Base-by-base conservation (phyloP, 768 basidiomycete genomes). In the Clathrus columnatus region DNA sequence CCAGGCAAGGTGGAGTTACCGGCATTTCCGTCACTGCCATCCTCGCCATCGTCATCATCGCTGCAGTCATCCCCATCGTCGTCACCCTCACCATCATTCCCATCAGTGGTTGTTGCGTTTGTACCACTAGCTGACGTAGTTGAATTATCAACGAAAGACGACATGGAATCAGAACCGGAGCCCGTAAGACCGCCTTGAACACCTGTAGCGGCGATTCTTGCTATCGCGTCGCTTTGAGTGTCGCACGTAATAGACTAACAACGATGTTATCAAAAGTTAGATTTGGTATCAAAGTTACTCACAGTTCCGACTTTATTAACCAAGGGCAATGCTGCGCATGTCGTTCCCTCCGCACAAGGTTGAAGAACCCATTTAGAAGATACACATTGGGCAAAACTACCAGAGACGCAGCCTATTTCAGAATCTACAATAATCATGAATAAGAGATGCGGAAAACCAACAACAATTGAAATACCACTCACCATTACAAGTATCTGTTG, bases 301-400 rank as follows among this genome's bases (percentile, higher is more conserved):
- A 63, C 62, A 17, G 74, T 75, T 48, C 75, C 75, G 2, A 61
- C 59, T 43, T 58, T 61, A 58, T 73, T 73, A 10, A 73, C 71
- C 27, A 76, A 68, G 1, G 75, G 75, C 21, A 76, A 69, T 2
- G 73, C 76, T 24, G 65, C 63, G 63, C 75, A 77, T 17, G 30
- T 47, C 1, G 58, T 54, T 7, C 67, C 67, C 36, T 61, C 64
- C 24, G 65, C 63, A 54, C 80, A 82, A 0, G 61, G 52, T 0
- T 70, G 72, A 16, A 69, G 51, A 0, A 64, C 70, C 51, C 78
- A 81, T 55, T 71, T 67, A n/a, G 76, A 77, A n/a, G 60, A 63
- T 24, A 73, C 73, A 57, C 80, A 82, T 60, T 80, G 78, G 20
- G 79, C 80, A 56, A 81, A 80, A 4, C 62, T 65, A 2, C 66